These are phyloP conservation scores for Casuarina glauca DNA, from an alignment of 306 rosid genomes.

Conservation along the genomic window DNA sequence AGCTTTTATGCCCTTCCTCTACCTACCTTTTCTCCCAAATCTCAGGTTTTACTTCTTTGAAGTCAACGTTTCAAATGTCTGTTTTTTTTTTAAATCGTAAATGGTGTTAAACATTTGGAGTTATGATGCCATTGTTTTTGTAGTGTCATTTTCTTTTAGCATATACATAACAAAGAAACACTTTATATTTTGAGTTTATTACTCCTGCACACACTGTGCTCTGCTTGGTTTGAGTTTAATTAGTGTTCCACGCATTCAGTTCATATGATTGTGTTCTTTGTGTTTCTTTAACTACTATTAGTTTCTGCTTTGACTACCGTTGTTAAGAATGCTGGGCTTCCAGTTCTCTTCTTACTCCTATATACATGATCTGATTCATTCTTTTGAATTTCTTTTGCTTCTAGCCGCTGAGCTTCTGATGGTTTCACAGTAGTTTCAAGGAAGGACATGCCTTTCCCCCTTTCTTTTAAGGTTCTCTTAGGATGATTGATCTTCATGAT, in stretches of 20 bases:
- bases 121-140: neutral
- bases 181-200: neutral
- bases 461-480: neutral
- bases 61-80: neutral
- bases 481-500: neutral
- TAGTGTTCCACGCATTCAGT: neutral
- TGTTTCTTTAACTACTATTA: neutral
- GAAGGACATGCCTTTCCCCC: neutral
- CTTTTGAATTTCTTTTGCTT: neutral
- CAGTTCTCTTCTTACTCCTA: neutral
- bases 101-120: neutral
- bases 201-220: neutral
- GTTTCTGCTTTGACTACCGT: neutral
- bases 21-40: neutral
- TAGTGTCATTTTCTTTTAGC: neutral
- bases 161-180: neutral
- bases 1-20: slow-evolving; percentile 8
- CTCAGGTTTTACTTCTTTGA: neutral
- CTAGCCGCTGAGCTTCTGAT: neutral
- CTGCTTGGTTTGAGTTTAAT: neutral
- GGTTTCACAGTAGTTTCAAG: neutral
- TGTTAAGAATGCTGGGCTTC: neutral
- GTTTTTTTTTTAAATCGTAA: too few species aligned
- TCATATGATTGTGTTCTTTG: neutral
- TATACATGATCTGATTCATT: neutral